Evolutionary conservation across 257 asterid genomes (phyloP), one percentile per base, ranked within the genome.

Genomic region (Lantana camara): DNA sequence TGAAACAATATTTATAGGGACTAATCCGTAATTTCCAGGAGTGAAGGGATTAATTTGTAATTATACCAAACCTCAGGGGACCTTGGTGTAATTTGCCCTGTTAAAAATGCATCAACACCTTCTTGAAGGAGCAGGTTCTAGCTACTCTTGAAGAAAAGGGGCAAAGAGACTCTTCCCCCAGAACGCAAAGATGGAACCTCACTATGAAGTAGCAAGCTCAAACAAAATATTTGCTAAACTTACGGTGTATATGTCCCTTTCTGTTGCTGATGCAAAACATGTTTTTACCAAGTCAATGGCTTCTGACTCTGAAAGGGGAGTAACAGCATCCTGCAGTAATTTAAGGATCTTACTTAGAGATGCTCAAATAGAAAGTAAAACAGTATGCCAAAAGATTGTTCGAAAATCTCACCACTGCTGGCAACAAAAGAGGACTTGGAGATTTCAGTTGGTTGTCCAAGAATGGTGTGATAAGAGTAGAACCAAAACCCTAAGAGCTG

Each of bases 401-500:
- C 17, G 41, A 60, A 63, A 47, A 58, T 34, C 51, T 49, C n/a
- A n/a, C 41, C 90, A 44, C 51, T 40, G 86, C 79, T 53, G 90
- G 86, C 46, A 80, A 58, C 64, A 83, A 40, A 38, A 83, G 87
- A 49, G 90, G 90, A 57, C 90, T 78, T 20, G 90, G 87, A 49
- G 90, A 83, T 75, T 83, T 83, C 72, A 83, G 82, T 65, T 83
- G 90, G 76, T 83, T 83, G 85, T 92, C 98, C 87, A 92, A 63
- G 75, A 92, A 92, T 65, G 98, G 98, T 70, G 85, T 92, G 77
- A 92, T 89, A 67, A 92, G 95, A 23, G 96, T 89, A 55, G 96
- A 70, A 60, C 98, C 98, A 73, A 96, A 89, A 58, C 98, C 98
- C 68, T 92, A 96, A 68, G 98, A 85, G 59, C 98, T 92, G 79